Evolutionary conservation across 441 rosid genomes (phyloP).

Genomic region (Populus hybrid): DNA sequence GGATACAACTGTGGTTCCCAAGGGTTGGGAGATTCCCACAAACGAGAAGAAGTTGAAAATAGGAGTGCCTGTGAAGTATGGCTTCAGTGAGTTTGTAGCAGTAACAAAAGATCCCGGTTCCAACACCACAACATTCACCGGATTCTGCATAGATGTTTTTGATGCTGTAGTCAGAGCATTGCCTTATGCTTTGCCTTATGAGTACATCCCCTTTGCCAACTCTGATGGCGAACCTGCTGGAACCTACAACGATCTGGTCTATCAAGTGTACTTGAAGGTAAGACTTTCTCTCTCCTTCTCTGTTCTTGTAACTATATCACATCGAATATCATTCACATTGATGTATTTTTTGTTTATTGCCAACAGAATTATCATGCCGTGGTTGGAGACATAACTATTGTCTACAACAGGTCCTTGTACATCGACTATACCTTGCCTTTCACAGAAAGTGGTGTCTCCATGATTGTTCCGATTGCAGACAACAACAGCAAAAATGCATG

Average conservation of each 20-base stretch:
- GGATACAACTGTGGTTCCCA: conserved; percentile 34
- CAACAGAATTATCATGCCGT: conserved; percentile 38
- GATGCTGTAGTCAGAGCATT: conserved; percentile 31
- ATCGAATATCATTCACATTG: background rate
- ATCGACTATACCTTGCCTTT: conserved; percentile 68
- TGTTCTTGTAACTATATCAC: background rate
- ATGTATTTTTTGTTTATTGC: too few relatives aligned
- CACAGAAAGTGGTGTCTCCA: conserved; percentile 50
- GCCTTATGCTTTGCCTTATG: conserved; percentile 44
- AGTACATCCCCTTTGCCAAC: conserved; percentile 34
- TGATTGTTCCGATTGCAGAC: conserved; percentile 42
- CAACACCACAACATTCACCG: conserved; percentile 4
- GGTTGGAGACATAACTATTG: conserved; percentile 60
- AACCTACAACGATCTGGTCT: conserved; percentile 39
- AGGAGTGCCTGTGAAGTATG: conserved; percentile 43
- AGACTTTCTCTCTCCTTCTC: background rate
- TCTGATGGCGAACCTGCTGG: conserved; percentile 25
- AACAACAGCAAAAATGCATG: conserved; percentile 26
- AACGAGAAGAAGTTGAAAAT: conserved; percentile 40
- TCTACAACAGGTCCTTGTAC: conserved; percentile 37
- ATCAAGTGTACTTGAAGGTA: conserved; percentile 49
- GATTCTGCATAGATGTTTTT: conserved; percentile 56
- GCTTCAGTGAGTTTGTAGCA: conserved; percentile 39
- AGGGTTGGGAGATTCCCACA: conserved; percentile 57
- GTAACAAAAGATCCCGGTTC: conserved; percentile 28